Percentiles rank a stretch among this genome's conserved stretches.
Evolutionary conservation across 2,329 filamentous ascomycete species (phyloP).

Genomic region (Ceratocystiopsis minuta): DNA sequence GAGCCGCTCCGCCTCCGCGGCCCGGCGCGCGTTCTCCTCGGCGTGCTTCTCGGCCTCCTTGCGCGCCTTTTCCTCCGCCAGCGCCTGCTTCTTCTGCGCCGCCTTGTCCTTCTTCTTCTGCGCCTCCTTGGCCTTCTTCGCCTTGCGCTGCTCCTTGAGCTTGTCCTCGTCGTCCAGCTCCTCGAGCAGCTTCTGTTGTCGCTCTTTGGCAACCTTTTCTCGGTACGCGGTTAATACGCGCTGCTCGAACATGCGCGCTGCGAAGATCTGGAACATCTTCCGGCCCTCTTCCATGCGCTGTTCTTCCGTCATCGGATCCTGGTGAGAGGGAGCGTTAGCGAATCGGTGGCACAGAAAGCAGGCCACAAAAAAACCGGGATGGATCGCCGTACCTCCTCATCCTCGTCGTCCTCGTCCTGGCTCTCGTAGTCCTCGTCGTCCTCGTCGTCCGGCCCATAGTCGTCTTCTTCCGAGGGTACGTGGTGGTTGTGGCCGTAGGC

Average conservation of each 20-base stretch:
- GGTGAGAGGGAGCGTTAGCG: too few relatives aligned
- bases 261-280: slow-evolving; percentile 98
- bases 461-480: slow-evolving; percentile 41
- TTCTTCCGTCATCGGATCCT: slow-evolving; percentile 96
- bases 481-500: slow-evolving; percentile 52
- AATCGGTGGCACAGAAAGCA: slow-evolving; percentile 1
- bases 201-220: slow-evolving; percentile 87
- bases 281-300: slow-evolving; percentile 98
- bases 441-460: slow-evolving; percentile 26
- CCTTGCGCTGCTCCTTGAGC: slow-evolving; percentile 60
- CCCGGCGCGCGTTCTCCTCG: slow-evolving; percentile 61
- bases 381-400: slow-evolving; percentile 64
- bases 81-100: slow-evolving; percentile 67
- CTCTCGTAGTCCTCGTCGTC: slow-evolving; percentile 44
- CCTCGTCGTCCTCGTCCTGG: slow-evolving; percentile 51
- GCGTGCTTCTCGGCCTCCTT: slow-evolving; percentile 79
- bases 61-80: slow-evolving; percentile 78
- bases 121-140: slow-evolving; percentile 84
- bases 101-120: slow-evolving; percentile 94
- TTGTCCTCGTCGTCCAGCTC: slow-evolving; percentile 76
- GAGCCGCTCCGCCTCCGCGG: slow-evolving; percentile 57
- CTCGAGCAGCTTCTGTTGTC: slow-evolving; percentile 76
- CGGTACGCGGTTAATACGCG: slow-evolving; percentile 91
- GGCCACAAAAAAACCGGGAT: too few relatives aligned
- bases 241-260: slow-evolving; percentile 97